A percentile compares a stretch with the other conserved stretches of the same genome.
Evolutionary conservation across 2,329 filamentous ascomycete genomes (phyloP).

Genomic region (Aspergillus spinulosporus): DNA sequence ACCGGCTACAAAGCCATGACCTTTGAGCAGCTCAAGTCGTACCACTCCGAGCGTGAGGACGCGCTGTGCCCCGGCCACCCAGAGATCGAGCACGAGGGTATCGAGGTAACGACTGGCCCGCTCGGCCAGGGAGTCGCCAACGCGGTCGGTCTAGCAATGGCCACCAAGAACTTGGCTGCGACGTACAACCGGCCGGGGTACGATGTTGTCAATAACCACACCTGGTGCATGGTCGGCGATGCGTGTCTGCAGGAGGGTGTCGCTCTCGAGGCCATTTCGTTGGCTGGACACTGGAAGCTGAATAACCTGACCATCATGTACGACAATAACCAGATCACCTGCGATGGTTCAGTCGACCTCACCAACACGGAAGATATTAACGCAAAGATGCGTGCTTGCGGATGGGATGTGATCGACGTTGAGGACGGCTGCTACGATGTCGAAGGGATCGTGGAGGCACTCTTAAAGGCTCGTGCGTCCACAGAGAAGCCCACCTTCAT

Average conservation of each 20-base stretch:
- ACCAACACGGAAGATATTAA: slow-evolving; percentile 60
- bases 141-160: slow-evolving; percentile 60
- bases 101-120: slow-evolving; percentile 62
- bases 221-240: slow-evolving; percentile 61
- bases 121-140: slow-evolving; percentile 63
- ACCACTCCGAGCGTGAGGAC: slow-evolving; percentile 32
- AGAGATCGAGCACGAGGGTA: slow-evolving; percentile 58
- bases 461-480: slow-evolving; percentile 47
- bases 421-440: slow-evolving; percentile 56
- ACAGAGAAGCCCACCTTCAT: slow-evolving; percentile 58
- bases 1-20: slow-evolving; percentile 36
- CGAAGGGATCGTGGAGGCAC: slow-evolving; percentile 48
- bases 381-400: slow-evolving; percentile 57
- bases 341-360: slow-evolving; percentile 57
- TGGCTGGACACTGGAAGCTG: slow-evolving; percentile 56
- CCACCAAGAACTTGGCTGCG: slow-evolving; percentile 57
- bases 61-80: slow-evolving; percentile 44
- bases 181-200: slow-evolving; percentile 55
- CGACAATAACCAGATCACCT: slow-evolving; percentile 63
- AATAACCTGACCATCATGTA: slow-evolving; percentile 61
- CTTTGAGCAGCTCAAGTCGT: slow-evolving; percentile 37
- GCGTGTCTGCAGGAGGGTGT: slow-evolving; percentile 62
- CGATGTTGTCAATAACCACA: slow-evolving; percentile 53
- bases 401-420: slow-evolving; percentile 59
- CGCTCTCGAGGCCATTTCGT: slow-evolving; percentile 56